A percentile compares a stretch with the other conserved stretches of the same genome.
Conservation (phyloP, 2,329 filamentous ascomycete genomes). For the Chrysoporthe deuterocubensis region DNA sequence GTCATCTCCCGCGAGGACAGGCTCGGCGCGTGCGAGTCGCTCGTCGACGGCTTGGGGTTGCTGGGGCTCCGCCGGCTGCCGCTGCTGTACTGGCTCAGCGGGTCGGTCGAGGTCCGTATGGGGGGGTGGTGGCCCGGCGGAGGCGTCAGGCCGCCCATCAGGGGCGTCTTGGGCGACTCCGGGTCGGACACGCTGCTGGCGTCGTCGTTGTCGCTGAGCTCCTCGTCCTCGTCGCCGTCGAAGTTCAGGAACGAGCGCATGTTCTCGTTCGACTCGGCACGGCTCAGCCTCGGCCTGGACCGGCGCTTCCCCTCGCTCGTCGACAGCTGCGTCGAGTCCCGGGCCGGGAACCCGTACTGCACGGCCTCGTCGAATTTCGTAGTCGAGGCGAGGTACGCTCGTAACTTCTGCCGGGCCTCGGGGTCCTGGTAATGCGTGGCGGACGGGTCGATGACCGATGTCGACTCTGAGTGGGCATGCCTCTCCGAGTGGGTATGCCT, state of each 20-base stretch:
- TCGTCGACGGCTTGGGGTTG: constrained; percentile 36
- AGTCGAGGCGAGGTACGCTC: constrained; percentile 83
- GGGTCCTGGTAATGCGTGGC: constrained; percentile 90
- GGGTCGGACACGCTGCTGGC: constrained; percentile 59
- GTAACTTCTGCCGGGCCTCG: constrained; percentile 82
- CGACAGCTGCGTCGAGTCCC: constrained; percentile 45
- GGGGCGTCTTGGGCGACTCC: constrained; percentile 63
- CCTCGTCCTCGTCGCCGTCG: constrained; percentile 45
- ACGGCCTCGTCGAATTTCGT: constrained; percentile 96
- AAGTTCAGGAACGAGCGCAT: constrained; percentile 58
- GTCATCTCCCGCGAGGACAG: constrained; percentile 85
- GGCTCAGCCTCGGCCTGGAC: constrained; percentile 36
- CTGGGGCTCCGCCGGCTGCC: neutral
- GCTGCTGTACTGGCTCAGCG: constrained; percentile 28
- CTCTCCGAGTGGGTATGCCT: constrained; percentile 47
- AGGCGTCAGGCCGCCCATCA: constrained; percentile 45
- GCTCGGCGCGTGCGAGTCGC: constrained; percentile 32
- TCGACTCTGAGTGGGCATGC: constrained; percentile 43
- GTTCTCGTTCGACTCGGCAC: constrained; percentile 48
- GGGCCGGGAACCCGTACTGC: constrained; percentile 86
- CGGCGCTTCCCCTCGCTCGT: constrained; percentile 31
- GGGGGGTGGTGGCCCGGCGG: constrained; percentile 34
- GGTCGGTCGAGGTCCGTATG: constrained; percentile 36
- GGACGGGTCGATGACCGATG: constrained; percentile 66
- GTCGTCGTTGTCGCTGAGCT: constrained; percentile 42